Evolutionary conservation across 768 basidiomycete genomes (phyloP).

Genomic region (Strobilomyces dryophilus): DNA sequence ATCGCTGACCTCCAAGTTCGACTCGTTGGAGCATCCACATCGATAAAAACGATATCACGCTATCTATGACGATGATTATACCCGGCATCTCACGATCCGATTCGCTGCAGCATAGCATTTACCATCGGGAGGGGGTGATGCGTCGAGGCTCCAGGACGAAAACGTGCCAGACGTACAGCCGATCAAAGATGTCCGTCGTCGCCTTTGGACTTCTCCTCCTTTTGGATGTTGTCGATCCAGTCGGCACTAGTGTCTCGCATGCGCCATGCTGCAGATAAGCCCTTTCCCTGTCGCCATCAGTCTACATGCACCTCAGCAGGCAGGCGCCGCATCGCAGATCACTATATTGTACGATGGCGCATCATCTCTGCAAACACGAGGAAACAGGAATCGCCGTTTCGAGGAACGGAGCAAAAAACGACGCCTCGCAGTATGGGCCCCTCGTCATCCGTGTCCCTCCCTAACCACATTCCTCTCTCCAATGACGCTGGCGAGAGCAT

Average conservation of each 20-base stretch:
- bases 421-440: not conserved
- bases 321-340: no score
- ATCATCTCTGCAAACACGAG: not conserved
- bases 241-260: no score
- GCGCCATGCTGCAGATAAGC: not conserved
- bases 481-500: not conserved
- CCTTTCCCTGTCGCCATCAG: not conserved
- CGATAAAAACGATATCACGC: not conserved
- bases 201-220: no score
- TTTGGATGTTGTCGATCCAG: not conserved
- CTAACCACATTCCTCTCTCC: not conserved
- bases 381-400: conserved; percentile 2
- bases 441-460: not conserved
- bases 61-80: not conserved
- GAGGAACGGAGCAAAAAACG: not conserved
- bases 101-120: not conserved
- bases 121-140: not conserved
- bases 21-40: not conserved
- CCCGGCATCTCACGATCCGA: not conserved
- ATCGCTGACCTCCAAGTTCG: no score
- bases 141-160: no score
- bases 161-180: not conserved
- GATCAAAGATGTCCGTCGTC: not conserved
- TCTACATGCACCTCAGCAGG: no score
- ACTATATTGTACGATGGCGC: not conserved